Base-by-base conservation (phyloP, 495 filamentous ascomycete genomes). In the Podospora didyma region DNA sequence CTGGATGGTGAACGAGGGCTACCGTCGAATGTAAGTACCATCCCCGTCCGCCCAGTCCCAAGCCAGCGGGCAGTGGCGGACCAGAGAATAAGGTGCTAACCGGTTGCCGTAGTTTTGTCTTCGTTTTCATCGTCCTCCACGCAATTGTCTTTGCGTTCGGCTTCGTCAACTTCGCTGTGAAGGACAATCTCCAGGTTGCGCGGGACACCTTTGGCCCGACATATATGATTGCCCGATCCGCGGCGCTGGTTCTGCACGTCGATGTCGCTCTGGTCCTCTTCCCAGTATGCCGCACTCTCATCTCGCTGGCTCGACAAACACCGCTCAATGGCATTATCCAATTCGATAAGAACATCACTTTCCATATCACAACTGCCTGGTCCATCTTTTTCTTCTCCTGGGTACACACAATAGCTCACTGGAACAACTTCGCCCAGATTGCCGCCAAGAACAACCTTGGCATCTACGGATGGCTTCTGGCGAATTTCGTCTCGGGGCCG, bases 1-100 rank as follows among this genome's bases (percentile, higher is more conserved):
- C 62, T 88, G 86, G 87, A 88, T 89, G 85, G 85, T 90, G 49
- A 89, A 89, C 66, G 87, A 89, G 67, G 88, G 86, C 59, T 88
- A 87, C 66, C 76, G 86, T 58, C 77, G 84, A 81, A 81, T 92
- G 81, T 88, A 74, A 51, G 82, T 75, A 16, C 24, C 47, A 19
- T 46, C 2, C 7, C 37, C 54, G 21, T 22, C n/a, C n/a, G 16
- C 21, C 7, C 41, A 17, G 41, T 16, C 34, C 9, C 34, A 37
- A n/a, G 51, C 16, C 16, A n/a, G 3, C 39, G 14, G 19, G 37
- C n/a, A 23, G 23, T 49, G 53, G 16, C 26, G 26, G 26, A 4
- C 26, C 26, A 7, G 39, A 16, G 2, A 31, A 19, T 20, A 46
- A 11, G 28, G 19, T 46, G 47, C 66, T 77, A 45, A 69, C 65